Conservation (phyloP, 495 filamentous ascomycete genomes). For the Clavariopsis aquatica region DNA sequence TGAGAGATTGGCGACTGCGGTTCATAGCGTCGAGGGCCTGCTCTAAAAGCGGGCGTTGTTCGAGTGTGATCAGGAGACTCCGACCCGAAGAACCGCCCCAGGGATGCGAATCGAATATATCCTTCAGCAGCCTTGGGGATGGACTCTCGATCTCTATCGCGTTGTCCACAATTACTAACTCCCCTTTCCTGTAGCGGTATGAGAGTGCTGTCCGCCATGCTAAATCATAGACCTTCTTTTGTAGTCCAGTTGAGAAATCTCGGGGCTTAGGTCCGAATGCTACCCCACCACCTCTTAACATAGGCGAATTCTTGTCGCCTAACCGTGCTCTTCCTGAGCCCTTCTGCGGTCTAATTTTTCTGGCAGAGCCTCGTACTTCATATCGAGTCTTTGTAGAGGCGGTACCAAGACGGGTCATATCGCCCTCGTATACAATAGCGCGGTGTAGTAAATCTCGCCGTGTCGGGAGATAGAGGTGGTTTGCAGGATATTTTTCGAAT, state of each 20-base stretch:
- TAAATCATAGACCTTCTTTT: slow-evolving; percentile 88
- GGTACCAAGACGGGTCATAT: slow-evolving; percentile 78
- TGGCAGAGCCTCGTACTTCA: slow-evolving; percentile 78
- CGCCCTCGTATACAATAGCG: slow-evolving; percentile 90
- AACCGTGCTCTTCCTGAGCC: slow-evolving; percentile 76
- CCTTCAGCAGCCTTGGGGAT: neutral
- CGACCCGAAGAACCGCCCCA: neutral
- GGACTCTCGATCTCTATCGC: slow-evolving; percentile 52
- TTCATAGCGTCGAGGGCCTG: slow-evolving; percentile 8
- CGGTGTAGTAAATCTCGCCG: slow-evolving; percentile 92
- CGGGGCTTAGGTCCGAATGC: slow-evolving; percentile 82
- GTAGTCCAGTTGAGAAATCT: slow-evolving; percentile 82
- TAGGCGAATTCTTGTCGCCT: slow-evolving; percentile 79
- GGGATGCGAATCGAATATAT: neutral
- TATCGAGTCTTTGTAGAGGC: slow-evolving; percentile 80
- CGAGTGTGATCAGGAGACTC: slow-evolving; percentile 8
- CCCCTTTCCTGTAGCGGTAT: slow-evolving; percentile 81
- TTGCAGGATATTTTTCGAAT: slow-evolving; percentile 74
- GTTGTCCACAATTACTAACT: slow-evolving; percentile 81
- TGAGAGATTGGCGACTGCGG: neutral
- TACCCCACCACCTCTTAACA: slow-evolving; percentile 83
- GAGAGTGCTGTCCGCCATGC: slow-evolving; percentile 94
- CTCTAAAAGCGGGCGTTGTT: slow-evolving; percentile 11
- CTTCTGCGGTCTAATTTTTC: slow-evolving; percentile 82
- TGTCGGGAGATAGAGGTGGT: slow-evolving; percentile 80